Evolutionary conservation across 352 stramenopile genomes (phyloP).

Genomic region (Poterioochromonas sp.): DNA sequence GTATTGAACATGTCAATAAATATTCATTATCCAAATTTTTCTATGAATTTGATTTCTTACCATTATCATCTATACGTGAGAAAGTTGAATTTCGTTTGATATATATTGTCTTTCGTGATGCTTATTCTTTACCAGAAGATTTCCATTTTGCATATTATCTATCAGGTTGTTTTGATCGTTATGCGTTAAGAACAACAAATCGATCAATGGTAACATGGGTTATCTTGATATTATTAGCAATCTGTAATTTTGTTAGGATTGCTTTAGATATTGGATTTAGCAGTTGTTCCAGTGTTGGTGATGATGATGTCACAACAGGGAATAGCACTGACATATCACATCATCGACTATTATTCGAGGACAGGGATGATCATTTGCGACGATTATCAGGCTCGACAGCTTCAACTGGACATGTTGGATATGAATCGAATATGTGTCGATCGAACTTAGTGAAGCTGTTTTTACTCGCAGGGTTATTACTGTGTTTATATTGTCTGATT

Average conservation of each 20-base stretch:
- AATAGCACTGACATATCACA: no score
- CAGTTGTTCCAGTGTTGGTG: no score
- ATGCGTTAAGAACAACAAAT: slow-evolving; percentile 6
- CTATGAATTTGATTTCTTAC: background rate
- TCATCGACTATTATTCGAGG: no score
- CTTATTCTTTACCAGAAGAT: background rate
- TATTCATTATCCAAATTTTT: background rate
- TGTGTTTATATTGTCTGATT: no score
- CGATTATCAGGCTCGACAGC: no score
- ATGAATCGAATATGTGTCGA: no score
- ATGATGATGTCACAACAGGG: no score
- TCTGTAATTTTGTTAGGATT: background rate
- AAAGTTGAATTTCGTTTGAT: background rate
- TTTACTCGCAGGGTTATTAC: no score
- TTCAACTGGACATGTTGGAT: no score
- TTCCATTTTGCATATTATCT: background rate
- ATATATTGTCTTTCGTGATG: background rate
- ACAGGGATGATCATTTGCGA: no score
- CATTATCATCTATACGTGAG: background rate
- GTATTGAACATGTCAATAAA: background rate
- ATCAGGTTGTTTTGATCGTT: slow-evolving; percentile 5
- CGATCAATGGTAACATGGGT: background rate
- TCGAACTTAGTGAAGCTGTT: no score
- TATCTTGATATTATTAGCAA: background rate
- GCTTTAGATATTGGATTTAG: background rate